These are phyloP conservation scores for Fusarium sp. DNA, from an alignment of 2,329 filamentous ascomycete genomes.

Conservation along the genomic window DNA sequence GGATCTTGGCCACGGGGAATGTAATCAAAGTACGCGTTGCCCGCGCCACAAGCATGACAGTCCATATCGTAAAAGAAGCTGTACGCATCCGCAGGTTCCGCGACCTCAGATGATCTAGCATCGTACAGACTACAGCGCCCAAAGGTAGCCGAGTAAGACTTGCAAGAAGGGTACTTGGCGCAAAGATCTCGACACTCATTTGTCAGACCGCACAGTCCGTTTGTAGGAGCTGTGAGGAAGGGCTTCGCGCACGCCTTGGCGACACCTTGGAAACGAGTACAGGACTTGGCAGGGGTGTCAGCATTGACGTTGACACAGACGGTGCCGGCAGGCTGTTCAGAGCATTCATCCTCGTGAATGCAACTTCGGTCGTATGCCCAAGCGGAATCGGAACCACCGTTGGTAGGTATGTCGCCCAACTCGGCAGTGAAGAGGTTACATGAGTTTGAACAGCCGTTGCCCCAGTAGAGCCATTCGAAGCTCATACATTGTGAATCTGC, in stretches of 20 bases:
- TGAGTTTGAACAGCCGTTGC: constrained; percentile 28
- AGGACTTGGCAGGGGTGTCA: constrained; percentile 31
- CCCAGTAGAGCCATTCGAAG: constrained; percentile 33
- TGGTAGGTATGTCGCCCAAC: constrained; percentile 11
- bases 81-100: background rate
- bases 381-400: constrained; percentile 15
- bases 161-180: constrained; percentile 35
- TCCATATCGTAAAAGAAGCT: constrained; percentile 35
- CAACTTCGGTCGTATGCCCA: constrained; percentile 38
- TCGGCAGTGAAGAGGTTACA: constrained; percentile 24
- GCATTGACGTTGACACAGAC: constrained; percentile 33
- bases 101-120: constrained; percentile 27
- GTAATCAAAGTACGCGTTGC: constrained; percentile 37
- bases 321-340: constrained; percentile 11
- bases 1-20: constrained; percentile 18
- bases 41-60: constrained; percentile 31
- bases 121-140: constrained; percentile 31
- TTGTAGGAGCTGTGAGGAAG: constrained; percentile 24
- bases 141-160: constrained; percentile 36
- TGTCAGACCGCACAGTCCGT: constrained; percentile 9
- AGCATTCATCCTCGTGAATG: constrained; percentile 21
- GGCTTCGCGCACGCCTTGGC: constrained; percentile 35
- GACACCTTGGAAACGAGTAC: constrained; percentile 18
- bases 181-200: constrained; percentile 39
- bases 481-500: constrained; percentile 28